These are phyloP conservation scores for Penicillium thymicola DNA, from an alignment of 2,329 filamentous ascomycete genomes.

Conservation along the genomic window DNA sequence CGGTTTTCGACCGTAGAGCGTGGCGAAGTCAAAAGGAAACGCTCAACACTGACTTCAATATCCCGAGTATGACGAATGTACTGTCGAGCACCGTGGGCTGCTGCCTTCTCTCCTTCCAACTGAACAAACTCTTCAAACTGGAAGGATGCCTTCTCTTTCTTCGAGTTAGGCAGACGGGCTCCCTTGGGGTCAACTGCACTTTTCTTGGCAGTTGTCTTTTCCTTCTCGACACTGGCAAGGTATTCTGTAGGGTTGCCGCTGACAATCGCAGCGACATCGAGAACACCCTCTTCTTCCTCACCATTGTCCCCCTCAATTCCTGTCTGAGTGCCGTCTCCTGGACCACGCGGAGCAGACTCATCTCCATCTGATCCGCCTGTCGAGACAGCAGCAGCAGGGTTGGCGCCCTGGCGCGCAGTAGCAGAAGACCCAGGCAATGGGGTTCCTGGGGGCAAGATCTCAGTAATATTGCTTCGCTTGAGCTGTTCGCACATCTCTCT, in stretches of 20 bases:
- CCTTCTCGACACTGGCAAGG: constrained; percentile 60
- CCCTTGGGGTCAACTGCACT: constrained; percentile 48
- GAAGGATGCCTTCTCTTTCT: constrained; percentile 58
- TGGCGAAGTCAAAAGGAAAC: constrained; percentile 57
- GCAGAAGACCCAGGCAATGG: constrained; percentile 52
- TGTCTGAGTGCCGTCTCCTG: constrained; percentile 54
- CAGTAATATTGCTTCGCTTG: constrained; percentile 61
- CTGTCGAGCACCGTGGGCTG: constrained; percentile 48
- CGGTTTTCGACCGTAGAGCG: constrained; percentile 31
- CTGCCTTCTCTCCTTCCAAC: constrained; percentile 52
- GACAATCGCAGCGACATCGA: constrained; percentile 65
- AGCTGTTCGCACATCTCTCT: constrained; percentile 64
- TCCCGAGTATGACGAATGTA: constrained; percentile 53
- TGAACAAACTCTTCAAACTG: constrained; percentile 59
- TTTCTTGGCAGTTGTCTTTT: constrained; percentile 57
- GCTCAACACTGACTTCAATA: constrained; percentile 61
- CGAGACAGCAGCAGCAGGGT: constrained; percentile 56
- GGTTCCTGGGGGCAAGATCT: constrained; percentile 55
- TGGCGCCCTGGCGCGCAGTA: constrained; percentile 41
- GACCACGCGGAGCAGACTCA: constrained; percentile 49
- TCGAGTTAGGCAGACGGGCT: constrained; percentile 56
- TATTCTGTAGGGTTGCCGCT: constrained; percentile 62
- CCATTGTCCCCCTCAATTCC: constrained; percentile 49
- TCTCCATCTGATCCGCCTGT: constrained; percentile 49
- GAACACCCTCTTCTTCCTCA: constrained; percentile 59